Base-by-base conservation (phyloP, 768 basidiomycete genomes). In the Tephrocybe sp. region DNA sequence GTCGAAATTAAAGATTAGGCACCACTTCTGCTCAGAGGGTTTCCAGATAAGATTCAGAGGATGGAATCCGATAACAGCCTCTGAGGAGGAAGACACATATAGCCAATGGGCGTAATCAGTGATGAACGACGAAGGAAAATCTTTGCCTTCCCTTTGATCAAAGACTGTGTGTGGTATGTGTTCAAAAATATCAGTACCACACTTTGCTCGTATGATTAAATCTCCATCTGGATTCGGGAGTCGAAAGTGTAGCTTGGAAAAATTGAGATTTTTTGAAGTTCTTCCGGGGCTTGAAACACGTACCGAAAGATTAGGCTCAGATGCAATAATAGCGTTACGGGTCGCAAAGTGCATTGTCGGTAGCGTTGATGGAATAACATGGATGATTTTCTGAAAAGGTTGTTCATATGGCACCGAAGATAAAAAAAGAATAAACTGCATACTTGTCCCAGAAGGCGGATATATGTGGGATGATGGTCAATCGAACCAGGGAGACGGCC, bases 401-500 rank as follows among this genome's bases (percentile, higher is more conserved):
- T 52, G 26, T 69, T 54, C 16, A 47, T 10, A 7, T 34, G 7
- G n/a, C 39, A 39, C 55, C n/a, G 23, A 9, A 13, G 16, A 19
- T 34, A 20, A 26, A 4, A 39, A 38, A 19, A 43, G 38, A 30
- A 14, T 20, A 42, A 14, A 39, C 5, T 39, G 57, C 64, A 32
- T 55, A 73, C 75, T 51, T 64, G 34, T 26, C 66, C 64, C 38
- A 80, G 69, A n/a, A 77, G 49, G 6, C 65, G 60, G 12, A 39
- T 39, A 49, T 75, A 79, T 2, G 63, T 56, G 1, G 63, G 26
- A 55, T 77, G 67, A 0, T 20, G 41, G 1, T 59, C 36, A 23
- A 78, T 72, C 0, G 54, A 51, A 7, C 36, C 23, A 0, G 77
- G 73, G 12, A 79, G 65, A 19, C 64, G 67, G 14, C 72, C 70